These are phyloP conservation scores for Capsicum chinense DNA, from an alignment of 257 asterid species.

Conservation along the genomic window DNA sequence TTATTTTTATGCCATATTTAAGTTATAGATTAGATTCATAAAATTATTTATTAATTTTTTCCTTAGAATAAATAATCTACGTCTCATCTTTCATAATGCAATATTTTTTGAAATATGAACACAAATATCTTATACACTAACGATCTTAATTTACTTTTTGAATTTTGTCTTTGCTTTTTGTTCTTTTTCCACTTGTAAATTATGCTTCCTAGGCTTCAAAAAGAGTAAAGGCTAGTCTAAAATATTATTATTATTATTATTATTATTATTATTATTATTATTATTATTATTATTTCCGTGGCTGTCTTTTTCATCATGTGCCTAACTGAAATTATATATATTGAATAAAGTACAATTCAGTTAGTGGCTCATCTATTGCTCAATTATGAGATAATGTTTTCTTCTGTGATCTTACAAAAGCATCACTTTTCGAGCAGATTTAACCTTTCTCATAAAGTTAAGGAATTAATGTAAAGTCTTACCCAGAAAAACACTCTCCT, in stretches of 20 bases:
- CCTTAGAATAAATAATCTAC: neutral
- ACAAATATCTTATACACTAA: neutral
- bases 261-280: neutral
- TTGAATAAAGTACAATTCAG: constrained; percentile 19
- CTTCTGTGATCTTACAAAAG: neutral
- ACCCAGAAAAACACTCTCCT: too few relatives aligned
- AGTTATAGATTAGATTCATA: neutral
- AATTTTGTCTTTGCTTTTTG: neutral
- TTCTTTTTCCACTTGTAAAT: constrained; percentile 8
- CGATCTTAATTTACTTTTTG: neutral
- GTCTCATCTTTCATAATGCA: neutral
- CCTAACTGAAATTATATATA: neutral
- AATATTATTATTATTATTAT: neutral
- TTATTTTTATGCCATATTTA: neutral
- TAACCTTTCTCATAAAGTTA: neutral
- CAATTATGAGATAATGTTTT: neutral
- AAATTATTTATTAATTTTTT: neutral
- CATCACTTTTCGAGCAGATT: neutral
- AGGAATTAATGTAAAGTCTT: neutral
- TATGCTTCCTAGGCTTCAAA: neutral
- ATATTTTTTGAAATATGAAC: accelerated
- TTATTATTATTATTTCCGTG: neutral
- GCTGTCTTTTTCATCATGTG: constrained; percentile 21
- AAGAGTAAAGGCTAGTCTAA: neutral
- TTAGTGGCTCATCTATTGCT: constrained; percentile 24